These are phyloP conservation scores for Curvularia verruculosa DNA, from an alignment of 2,329 filamentous ascomycete species.

Conservation along the genomic window DNA sequence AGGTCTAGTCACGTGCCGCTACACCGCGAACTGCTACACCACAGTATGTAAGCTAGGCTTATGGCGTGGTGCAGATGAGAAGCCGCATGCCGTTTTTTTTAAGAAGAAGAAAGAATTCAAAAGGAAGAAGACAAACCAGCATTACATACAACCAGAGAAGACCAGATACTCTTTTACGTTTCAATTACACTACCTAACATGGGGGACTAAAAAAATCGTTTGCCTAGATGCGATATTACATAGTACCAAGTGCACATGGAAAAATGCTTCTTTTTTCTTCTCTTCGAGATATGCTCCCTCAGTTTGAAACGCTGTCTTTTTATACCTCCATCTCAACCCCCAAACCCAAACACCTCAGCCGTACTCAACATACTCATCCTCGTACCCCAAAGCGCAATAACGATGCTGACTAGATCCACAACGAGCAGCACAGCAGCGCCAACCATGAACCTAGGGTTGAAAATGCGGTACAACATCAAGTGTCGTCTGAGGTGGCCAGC, in stretches of 20 bases:
- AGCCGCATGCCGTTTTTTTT: too few relatives aligned
- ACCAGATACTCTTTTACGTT: too few relatives aligned
- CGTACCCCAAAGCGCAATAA: constrained; percentile 74
- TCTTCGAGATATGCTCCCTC: too few relatives aligned
- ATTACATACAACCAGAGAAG: too few relatives aligned
- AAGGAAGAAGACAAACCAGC: too few relatives aligned
- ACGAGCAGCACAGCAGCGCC: constrained; percentile 73
- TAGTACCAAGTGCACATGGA: too few relatives aligned
- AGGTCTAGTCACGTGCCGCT: too few relatives aligned
- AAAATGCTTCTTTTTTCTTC: too few relatives aligned
- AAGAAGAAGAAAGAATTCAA: too few relatives aligned
- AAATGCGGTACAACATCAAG: constrained; percentile 95
- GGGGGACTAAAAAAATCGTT: not conserved
- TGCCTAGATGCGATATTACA: not conserved
- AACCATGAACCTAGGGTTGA: constrained; percentile 88
- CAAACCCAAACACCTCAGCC: constrained; percentile 80
- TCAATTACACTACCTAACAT: not conserved
- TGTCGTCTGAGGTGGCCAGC: constrained; percentile 86
- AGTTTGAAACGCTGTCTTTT: not conserved
- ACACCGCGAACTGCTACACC: too few relatives aligned
- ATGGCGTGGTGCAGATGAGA: too few relatives aligned
- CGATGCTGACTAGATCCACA: constrained; percentile 75
- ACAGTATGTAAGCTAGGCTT: too few relatives aligned
- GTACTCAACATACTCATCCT: constrained; percentile 79
- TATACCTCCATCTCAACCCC: constrained; percentile 6